phyloP scores from a whole-genome alignment of 805 yeast species.

The Hanseniaspora occidentalis region DNA sequence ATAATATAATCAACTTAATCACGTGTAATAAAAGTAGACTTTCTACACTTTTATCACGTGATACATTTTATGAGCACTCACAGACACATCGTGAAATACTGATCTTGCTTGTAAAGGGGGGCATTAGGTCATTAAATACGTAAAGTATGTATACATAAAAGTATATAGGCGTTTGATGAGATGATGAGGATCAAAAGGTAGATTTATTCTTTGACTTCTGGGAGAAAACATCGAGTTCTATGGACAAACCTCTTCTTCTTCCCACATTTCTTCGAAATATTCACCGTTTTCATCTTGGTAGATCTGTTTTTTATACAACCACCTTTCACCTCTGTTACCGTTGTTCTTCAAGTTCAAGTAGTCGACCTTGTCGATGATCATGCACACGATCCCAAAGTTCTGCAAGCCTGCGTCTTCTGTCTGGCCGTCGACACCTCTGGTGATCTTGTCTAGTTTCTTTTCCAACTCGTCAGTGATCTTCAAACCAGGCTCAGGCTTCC shows the following conservation, averaged over 20 bases:
- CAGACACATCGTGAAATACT: no score
- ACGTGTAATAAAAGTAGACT: no score
- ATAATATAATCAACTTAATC: no score
- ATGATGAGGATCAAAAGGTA: no score
- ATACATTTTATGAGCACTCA: no score
- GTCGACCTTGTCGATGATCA: slow-evolving; percentile 64
- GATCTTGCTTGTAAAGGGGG: no score
- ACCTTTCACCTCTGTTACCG: slow-evolving; percentile 19
- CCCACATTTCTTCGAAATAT: slow-evolving; percentile 52
- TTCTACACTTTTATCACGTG: no score
- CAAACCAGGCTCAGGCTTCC: slow-evolving; percentile 64
- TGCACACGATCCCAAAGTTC: slow-evolving; percentile 55
- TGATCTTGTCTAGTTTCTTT: slow-evolving; percentile 53
- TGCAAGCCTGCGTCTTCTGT: slow-evolving; percentile 48
- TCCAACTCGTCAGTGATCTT: slow-evolving; percentile 40
- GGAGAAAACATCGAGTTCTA: no score
- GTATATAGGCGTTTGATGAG: no score
- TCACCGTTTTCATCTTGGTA: slow-evolving; percentile 41
- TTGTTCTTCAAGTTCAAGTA: slow-evolving; percentile 46
- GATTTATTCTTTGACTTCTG: no score
- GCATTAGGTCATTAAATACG: no score
- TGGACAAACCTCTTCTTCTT: slow-evolving; percentile 70
- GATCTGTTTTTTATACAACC: slow-evolving; percentile 13
- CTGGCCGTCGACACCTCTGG: slow-evolving; percentile 75
- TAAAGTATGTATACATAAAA: no score